Base-by-base conservation (phyloP, 108 stramenopile species). In the Cyclotella kingstonii region DNA sequence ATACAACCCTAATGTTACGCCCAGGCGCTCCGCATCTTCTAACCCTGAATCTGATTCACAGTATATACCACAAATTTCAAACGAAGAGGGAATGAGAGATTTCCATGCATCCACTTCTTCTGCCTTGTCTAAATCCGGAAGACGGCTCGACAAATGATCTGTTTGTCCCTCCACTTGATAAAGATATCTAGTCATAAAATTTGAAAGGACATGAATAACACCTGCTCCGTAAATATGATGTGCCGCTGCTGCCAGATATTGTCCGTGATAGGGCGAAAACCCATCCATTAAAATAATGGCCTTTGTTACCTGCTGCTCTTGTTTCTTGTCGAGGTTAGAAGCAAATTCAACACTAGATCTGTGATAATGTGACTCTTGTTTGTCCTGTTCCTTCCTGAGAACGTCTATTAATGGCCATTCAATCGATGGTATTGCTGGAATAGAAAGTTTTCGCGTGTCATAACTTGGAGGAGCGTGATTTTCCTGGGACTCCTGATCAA, bases 41-140 rank as follows among this genome's bases (percentile, higher is more conserved):
- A 92, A 73, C 19, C 88, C 89, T 5, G 83, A 76, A 61, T 93
- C 89, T 1, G 88, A 87, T 59, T 90, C 89, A 52, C 86, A 90
- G 43, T 82, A 58, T 38, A 93, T 64, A 25, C 75, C 88, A 38
- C 77, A 60, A n/a, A 90, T 43, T 41, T 90, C 77, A 30, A 75
- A 6, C 0, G 49, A 45, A 10, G 54, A 17, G 1, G 72, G 66
- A 17, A 83, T 15, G 23, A 63, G 52, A 41, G 68, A 39, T 17
- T 55, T 54, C 84, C 84, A 84, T 21, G 62, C 77, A 21, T 64
- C 60, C 3, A 71, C 51, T 25, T 84, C 79, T 29, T 70, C 66
- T 12, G 53, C 52, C 25, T 60, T 56, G 3, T 62, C 52, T 35
- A 73, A 74, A 27, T 67, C 68, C 6, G 85, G 85, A 44, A 83